Evolutionary conservation across 169 alveolate genomes (phyloP).

Genomic region (Theileria equi): DNA sequence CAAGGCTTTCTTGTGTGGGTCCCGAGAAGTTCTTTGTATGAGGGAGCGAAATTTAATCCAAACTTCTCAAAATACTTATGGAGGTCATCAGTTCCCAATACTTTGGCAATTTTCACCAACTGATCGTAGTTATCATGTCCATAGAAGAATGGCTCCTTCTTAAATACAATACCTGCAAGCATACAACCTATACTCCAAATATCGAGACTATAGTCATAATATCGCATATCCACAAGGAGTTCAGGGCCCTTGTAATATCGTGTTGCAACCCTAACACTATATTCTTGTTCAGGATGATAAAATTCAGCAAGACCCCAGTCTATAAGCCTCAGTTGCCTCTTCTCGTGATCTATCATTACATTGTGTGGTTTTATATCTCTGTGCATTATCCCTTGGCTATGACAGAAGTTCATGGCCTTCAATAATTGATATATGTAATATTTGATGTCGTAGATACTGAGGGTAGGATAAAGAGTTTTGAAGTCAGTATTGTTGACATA

Average conservation of each 20-base stretch:
- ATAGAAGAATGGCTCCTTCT: conserved; percentile 82
- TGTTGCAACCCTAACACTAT: conserved; percentile 96
- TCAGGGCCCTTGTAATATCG: conserved; percentile 99
- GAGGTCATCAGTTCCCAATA: conserved; percentile 92
- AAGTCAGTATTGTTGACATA: conserved; percentile 87
- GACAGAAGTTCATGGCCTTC: conserved; percentile 96
- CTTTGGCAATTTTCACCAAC: conserved; percentile 95
- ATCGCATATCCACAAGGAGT: conserved; percentile 90
- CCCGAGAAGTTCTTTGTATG: conserved; percentile 84
- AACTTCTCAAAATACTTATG: conserved; percentile 86
- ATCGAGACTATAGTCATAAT: conserved; percentile 96
- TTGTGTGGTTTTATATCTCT: conserved; percentile 95
- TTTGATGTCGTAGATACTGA: conserved; percentile 91
- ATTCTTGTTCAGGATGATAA: conserved; percentile 97
- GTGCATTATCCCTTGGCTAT: conserved; percentile 98
- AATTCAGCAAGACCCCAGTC: conserved; percentile 99
- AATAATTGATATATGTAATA: conserved; percentile 91
- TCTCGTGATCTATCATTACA: conserved; percentile 92
- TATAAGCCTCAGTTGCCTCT: conserved; percentile 88
- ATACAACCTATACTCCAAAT: conserved; percentile 99
- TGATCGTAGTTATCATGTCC: conserved; percentile 96
- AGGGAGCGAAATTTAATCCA: conserved; percentile 83
- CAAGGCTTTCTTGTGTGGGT: conserved; percentile 89
- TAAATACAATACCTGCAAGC: conserved; percentile 92
- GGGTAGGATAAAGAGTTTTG: conserved; percentile 90